phyloP scores from a whole-genome alignment of 2,329 filamentous ascomycete genomes.

The Hymenoscyphus scutula region DNA sequence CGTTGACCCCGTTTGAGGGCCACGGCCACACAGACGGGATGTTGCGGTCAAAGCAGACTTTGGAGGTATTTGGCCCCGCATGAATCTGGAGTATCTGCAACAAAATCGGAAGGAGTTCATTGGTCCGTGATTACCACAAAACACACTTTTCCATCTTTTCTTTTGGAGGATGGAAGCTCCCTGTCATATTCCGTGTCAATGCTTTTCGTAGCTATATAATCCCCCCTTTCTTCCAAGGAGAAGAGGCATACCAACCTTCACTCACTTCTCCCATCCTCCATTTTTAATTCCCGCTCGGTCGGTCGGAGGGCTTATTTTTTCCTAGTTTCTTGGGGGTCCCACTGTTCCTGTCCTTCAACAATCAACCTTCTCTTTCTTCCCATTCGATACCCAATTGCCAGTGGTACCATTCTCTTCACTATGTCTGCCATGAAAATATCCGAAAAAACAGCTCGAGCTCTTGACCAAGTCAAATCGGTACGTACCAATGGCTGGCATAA shows the following conservation, averaged over 20 bases:
- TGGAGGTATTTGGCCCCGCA: no score
- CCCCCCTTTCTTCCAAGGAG: neutral
- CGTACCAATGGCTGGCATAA: slow-evolving; percentile 6
- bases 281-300: neutral
- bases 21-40: no score
- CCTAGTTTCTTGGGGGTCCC: neutral
- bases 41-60: no score
- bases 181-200: neutral
- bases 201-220: neutral
- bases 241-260: neutral
- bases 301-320: neutral
- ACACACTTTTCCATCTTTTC: neutral
- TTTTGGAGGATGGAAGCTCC: neutral
- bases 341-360: neutral
- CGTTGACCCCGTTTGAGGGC: no score
- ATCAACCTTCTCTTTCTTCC: neutral
- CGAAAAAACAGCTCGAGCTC: slow-evolving; percentile 21
- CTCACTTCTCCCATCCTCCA: neutral
- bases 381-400: neutral
- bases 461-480: slow-evolving; percentile 31
- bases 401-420: neutral
- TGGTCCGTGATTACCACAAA: neutral
- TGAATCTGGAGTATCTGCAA: neutral
- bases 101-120: neutral
- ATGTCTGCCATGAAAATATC: slow-evolving; percentile 19